Evolutionary conservation across 352 stramenopile species (phyloP), one percentile per base, ranked within the genome.

Genomic region (Globisporangium radiosum): DNA sequence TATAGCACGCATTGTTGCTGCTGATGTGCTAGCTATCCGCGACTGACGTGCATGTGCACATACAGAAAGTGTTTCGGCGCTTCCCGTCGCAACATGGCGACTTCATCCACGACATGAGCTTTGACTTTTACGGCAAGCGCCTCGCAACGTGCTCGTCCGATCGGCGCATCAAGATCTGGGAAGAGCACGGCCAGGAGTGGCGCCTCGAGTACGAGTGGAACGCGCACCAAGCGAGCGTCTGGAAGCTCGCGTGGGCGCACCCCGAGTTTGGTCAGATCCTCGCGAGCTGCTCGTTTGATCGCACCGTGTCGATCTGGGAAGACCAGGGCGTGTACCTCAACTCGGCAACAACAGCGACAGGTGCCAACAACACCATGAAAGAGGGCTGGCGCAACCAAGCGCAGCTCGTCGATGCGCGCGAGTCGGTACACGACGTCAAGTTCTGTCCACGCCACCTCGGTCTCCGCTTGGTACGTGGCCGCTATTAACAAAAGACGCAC

Each of bases 221-320:
- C 57, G 83, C 84, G 49, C 83, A 95, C 55, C 85, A 96, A 64
- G 92, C 88, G 9, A 89, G 88, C 36, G 92, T 99, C 7, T 97
- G 86, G 76, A 96, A 96, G 65, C 71, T 99, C 49, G 87, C 81
- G 52, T 99, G 94, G 94, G 92, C 89, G 0, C 93, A 99, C 67
- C 94, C 96, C 0, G 93, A 98, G 76, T 99, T 98, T 72, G 95
- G 96, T 52, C 89, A 97, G 77, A 89, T 98, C 62, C 59, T 99
- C 48, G 96, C 95, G 53, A 98, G 92, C 7, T 98, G 89, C 70
- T 88, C 90, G 47, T 94, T 96, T 50, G 91, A 98, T 71, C 83
- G 95, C 60, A 96, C 93, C 19, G 92, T 97, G 15, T 95, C 90
- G 37, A 90, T 99, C 47, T 98, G 95, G 94, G 93, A 98, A 69